phyloP scores from a whole-genome alignment of 2,329 filamentous ascomycete species.

The Cercospora janseana region DNA sequence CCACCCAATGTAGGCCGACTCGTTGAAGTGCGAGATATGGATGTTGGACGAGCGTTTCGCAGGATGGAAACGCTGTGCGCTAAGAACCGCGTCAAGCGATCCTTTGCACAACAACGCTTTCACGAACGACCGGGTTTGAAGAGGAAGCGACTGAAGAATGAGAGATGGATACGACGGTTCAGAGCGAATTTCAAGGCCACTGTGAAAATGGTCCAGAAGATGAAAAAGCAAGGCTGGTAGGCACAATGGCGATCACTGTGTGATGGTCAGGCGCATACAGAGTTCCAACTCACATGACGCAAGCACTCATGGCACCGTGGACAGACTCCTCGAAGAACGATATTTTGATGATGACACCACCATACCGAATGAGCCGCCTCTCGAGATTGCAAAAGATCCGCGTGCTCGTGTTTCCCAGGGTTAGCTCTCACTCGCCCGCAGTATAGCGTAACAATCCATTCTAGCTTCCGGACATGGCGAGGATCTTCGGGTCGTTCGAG shows the following conservation, averaged over 20 bases:
- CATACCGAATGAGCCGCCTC: too few species aligned
- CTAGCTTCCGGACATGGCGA: constrained; percentile 7
- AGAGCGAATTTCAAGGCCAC: constrained; percentile 65
- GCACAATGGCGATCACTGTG: not conserved
- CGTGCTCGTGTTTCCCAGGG: too few species aligned
- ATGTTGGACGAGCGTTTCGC: constrained; percentile 50
- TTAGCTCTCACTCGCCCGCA: too few species aligned
- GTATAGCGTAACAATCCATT: not conserved
- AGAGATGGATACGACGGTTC: constrained; percentile 69
- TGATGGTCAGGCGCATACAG: not conserved
- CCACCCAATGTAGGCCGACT: constrained; percentile 44
- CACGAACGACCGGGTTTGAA: constrained; percentile 75
- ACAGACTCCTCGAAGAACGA: too few species aligned
- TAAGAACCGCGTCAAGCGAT: constrained; percentile 58
- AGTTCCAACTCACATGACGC: too few species aligned
- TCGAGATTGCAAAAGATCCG: too few species aligned
- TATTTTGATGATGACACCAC: too few species aligned
- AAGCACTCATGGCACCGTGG: not conserved
- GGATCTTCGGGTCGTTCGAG: constrained; percentile 1
- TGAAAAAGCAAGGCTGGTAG: constrained; percentile 77
- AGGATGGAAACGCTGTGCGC: constrained; percentile 46
- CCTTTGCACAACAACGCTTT: constrained; percentile 61
- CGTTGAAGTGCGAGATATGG: constrained; percentile 43
- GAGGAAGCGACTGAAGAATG: constrained; percentile 69
- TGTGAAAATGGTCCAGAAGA: constrained; percentile 62